Base-by-base conservation (phyloP, 2,329 filamentous ascomycete species). In the Akanthomyces lecanii region DNA sequence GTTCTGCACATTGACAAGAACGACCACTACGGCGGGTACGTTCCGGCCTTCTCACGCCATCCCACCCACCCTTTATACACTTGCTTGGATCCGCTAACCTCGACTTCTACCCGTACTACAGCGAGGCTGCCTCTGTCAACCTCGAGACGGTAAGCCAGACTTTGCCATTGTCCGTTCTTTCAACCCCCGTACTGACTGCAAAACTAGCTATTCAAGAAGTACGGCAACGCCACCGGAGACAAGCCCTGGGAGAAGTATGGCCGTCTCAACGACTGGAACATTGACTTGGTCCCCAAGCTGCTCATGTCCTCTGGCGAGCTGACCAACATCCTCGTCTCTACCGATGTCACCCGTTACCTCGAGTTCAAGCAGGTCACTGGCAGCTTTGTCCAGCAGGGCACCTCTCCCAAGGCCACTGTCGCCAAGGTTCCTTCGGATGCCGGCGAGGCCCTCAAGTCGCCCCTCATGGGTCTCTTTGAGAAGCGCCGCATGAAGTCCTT, bases 1-100 rank as follows among this genome's bases (percentile, higher is more conserved):
- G 95, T 99, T 74, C 86, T 99, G 68, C 95, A 99, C 82, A 97
- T 99, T 77, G 95, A 98, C 81, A 89, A 93, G 75, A 98, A 98
- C 77, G 92, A 96, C 77, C 93, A 98, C 82, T 98, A 97, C 75
- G 95, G 95, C 85, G 95, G 92, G 93, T 96, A 81, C 73, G 90
- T 83, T 62, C 65, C 54, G 64, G 61, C 44, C 61, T 52, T 51
- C 23, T 62, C 25, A 48, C 16, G 18, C 45, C 18, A 25, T 57
- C 23, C 16, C 36, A 6, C 45, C 36, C 18, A 28, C 30, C 16
- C 33, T 52, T 53, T 16, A 18, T 48, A n/a, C 36, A 38, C 55
- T 58, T 48, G 55, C 28, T 16, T 14, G 44, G 25, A 58, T 18
- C 18, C 28, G 55, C 55, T 58, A 48, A 58, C 30, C 36, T 54